These are phyloP conservation scores for Talaromyces marneffei DNA, from an alignment of 2,329 filamentous ascomycete genomes.

Conservation along the genomic window DNA sequence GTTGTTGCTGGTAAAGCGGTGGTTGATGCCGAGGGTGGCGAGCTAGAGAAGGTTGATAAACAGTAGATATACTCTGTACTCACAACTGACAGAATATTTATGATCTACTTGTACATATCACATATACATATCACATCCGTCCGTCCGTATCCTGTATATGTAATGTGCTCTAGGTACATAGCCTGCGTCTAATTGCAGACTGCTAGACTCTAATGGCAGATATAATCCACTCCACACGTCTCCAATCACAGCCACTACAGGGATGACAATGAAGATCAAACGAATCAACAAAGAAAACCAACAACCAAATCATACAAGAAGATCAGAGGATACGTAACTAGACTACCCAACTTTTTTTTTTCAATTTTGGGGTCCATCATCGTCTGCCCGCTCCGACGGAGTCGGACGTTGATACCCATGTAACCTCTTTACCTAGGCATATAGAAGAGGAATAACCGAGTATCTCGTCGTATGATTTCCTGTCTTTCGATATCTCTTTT, in stretches of 20 bases:
- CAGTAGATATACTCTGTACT: neutral
- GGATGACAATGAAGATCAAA: neutral
- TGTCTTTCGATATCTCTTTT: too few species aligned
- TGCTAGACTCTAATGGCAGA: too few species aligned
- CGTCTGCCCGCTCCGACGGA: neutral
- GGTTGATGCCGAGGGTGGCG: conserved; percentile 27
- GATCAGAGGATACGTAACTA: too few species aligned
- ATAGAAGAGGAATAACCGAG: neutral
- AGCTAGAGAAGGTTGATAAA: neutral
- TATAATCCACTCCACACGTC: too few species aligned
- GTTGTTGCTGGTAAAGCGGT: conserved; percentile 29
- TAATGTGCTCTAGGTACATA: too few species aligned
- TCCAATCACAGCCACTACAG: neutral
- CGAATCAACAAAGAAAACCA: neutral
- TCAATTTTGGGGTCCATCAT: neutral
- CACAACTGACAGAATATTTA: too few species aligned
- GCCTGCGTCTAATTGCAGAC: too few species aligned
- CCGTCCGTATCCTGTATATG: too few species aligned
- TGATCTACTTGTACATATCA: neutral
- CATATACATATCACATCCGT: neutral
- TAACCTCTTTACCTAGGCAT: neutral
- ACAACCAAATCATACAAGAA: neutral
- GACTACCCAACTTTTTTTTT: too few species aligned
- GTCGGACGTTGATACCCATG: neutral
- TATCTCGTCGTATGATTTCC: neutral